A percentile compares a stretch with the other conserved stretches of the same genome.
phyloP scores from a whole-genome alignment of 169 alveolate species.

The Plasmodium vivax region DNA sequence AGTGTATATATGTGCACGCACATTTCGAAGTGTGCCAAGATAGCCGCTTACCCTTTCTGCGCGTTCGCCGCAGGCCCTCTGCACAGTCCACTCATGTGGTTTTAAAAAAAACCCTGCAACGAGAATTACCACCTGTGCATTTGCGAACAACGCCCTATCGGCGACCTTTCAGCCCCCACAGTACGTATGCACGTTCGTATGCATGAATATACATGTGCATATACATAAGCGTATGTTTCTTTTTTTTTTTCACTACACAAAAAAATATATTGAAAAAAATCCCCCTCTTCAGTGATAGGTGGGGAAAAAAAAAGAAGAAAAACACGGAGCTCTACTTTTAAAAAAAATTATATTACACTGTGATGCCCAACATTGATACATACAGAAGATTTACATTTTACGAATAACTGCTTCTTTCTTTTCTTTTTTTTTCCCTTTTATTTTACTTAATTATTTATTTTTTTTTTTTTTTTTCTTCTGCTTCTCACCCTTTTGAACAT shows the following conservation, averaged over 20 bases:
- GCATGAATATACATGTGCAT: neutral
- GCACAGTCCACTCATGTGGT: neutral
- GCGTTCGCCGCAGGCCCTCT: neutral
- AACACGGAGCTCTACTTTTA: neutral
- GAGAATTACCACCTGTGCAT: neutral
- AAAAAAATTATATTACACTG: neutral
- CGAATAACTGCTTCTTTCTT: neutral
- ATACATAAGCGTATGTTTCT: neutral
- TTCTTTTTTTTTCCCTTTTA: too few species aligned
- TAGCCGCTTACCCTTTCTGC: neutral
- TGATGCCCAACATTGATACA: neutral
- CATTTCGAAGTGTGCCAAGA: neutral
- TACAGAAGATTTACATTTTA: neutral
- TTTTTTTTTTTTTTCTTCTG: too few species aligned
- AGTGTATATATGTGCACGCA: neutral
- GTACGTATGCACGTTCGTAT: neutral
- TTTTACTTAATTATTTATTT: too few species aligned
- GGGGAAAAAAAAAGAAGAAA: neutral
- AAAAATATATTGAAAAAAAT: neutral
- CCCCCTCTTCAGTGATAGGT: neutral
- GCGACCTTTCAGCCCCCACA: neutral
- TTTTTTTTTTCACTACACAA: slow-evolving; percentile 7
- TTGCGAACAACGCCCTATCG: neutral
- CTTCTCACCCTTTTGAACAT: neutral
- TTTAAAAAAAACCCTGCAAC: neutral